These are phyloP conservation scores for Toxicodendron radicans DNA, from an alignment of 345 rosid genomes.

Conservation along the genomic window DNA sequence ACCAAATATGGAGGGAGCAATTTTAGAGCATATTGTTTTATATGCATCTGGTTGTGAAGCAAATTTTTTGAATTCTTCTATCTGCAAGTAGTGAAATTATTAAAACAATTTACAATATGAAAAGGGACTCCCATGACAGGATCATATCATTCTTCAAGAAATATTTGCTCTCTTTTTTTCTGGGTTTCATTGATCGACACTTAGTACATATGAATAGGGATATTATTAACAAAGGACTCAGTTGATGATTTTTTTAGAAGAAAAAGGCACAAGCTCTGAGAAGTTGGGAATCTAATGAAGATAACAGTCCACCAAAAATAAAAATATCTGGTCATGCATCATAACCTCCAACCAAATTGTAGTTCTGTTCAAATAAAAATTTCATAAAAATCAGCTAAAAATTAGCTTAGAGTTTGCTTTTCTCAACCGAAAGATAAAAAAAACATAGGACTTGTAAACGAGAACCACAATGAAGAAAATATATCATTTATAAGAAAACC, in stretches of 20 bases:
- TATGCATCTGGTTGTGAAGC: slow-evolving; percentile 62
- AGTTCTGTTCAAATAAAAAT: background rate
- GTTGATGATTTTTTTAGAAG: background rate
- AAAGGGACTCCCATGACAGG: too few relatives aligned
- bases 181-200: too few relatives aligned
- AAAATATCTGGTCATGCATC: background rate
- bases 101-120: background rate
- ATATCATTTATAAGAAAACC: background rate
- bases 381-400: background rate
- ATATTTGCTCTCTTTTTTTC: too few relatives aligned
- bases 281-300: background rate
- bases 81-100: slow-evolving; percentile 35
- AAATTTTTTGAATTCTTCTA: slow-evolving; percentile 88
- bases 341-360: background rate
- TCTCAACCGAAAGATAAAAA: background rate
- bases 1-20: slow-evolving; percentile 95
- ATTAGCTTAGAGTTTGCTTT: background rate
- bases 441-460: background rate
- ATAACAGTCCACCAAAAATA: background rate
- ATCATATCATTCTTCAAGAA: too few relatives aligned
- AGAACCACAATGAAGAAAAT: background rate
- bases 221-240: background rate
- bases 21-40: slow-evolving; percentile 65
- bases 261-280: background rate
- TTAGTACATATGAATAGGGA: background rate